Evolutionary conservation across 2,329 filamentous ascomycete genomes (phyloP).

Genomic region (Plectosphaerella plurivora): DNA sequence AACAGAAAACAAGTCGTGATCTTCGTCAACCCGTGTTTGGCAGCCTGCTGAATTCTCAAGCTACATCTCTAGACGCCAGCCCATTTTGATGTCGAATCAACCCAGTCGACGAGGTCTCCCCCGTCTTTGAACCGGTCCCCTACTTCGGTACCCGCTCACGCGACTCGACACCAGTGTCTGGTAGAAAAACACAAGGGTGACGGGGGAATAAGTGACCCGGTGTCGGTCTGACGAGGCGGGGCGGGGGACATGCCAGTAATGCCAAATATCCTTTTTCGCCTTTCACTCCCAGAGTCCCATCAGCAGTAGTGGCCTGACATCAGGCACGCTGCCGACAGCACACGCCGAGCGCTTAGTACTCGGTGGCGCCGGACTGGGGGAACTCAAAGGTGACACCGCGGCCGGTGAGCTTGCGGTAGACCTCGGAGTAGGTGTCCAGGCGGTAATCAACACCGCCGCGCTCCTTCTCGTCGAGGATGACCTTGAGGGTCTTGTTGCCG

Average conservation of each 20-base stretch:
- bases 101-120: conserved; percentile 8
- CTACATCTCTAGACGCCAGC: conserved; percentile 47
- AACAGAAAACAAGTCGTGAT: conserved; percentile 14
- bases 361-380: conserved; percentile 73
- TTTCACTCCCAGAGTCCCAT: conserved; percentile 6
- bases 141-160: neutral
- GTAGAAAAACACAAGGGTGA: neutral
- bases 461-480: conserved; percentile 99
- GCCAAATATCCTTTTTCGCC: conserved; percentile 9
- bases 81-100: conserved; percentile 25
- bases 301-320: conserved; percentile 10
- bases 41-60: conserved; percentile 40
- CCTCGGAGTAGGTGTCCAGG: conserved; percentile 98
- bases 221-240: neutral
- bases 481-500: conserved; percentile 97
- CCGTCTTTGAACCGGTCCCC: neutral
- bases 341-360: conserved; percentile 63
- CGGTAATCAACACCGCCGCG: conserved; percentile 98
- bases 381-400: conserved; percentile 98
- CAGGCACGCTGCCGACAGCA: neutral
- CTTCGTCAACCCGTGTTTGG: conserved; percentile 30
- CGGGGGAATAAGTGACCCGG: neutral
- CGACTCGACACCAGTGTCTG: neutral
- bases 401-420: conserved; percentile 97
- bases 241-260: conserved; percentile 4